Conservation (phyloP, 2,329 filamentous ascomycete species). For the Intubia oerlemansii region DNA sequence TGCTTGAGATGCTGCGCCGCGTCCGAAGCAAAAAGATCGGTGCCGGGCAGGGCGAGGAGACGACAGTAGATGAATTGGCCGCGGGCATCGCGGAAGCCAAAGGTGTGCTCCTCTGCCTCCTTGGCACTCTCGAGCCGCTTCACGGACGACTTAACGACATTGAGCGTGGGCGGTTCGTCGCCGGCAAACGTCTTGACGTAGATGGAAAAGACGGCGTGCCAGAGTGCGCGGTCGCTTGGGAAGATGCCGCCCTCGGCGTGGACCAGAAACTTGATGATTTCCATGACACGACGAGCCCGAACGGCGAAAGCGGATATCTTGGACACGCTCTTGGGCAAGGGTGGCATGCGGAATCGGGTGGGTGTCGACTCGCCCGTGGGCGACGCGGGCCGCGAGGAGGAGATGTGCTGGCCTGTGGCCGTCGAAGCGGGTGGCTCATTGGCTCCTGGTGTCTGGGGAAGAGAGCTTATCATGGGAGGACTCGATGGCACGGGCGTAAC, state of each 20-base stretch:
- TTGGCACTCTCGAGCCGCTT: conserved; percentile 17
- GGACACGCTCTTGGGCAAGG: conserved; percentile 7
- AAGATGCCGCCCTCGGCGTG: conserved; percentile 23
- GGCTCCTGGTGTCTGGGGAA: too few relatives aligned
- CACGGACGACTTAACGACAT: conserved; percentile 17
- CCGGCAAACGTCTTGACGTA: conserved; percentile 21
- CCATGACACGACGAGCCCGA: conserved; percentile 14
- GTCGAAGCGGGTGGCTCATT: too few relatives aligned
- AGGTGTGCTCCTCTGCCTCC: conserved; percentile 18
- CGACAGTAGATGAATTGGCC: conserved; percentile 23
- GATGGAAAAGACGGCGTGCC: conserved; percentile 22
- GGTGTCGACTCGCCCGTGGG: too few relatives aligned
- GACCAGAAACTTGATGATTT: conserved; percentile 21
- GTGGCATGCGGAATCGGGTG: conserved; percentile 6
- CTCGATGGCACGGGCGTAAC: too few relatives aligned
- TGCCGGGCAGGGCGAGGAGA: conserved; percentile 19
- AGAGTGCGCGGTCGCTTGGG: conserved; percentile 27
- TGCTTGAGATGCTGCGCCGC: conserved; percentile 20
- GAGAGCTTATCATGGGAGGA: too few relatives aligned
- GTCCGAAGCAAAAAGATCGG: conserved; percentile 20
- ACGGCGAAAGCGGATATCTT: conserved; percentile 5
- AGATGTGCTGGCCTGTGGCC: too few relatives aligned
- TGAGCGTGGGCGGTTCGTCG: conserved; percentile 19
- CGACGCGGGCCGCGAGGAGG: too few relatives aligned
- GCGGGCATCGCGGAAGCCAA: conserved; percentile 19